Conservation (phyloP, 2,329 filamentous ascomycete species). For the Stylonectria norvegica region DNA sequence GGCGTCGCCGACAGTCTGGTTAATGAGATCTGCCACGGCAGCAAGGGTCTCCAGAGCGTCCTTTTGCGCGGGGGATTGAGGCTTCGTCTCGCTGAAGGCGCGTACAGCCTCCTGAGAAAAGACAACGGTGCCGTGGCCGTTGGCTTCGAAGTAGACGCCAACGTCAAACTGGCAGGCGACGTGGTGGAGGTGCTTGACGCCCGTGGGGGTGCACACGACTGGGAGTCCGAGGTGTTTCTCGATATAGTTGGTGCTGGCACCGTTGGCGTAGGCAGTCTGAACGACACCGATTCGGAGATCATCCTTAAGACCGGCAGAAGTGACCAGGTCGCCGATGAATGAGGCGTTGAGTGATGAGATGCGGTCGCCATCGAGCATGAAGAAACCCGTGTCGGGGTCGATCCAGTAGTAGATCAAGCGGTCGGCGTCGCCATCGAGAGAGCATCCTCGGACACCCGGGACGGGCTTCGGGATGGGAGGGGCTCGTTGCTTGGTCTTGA, state of each 20-base stretch:
- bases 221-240: slow-evolving; percentile 83
- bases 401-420: slow-evolving; percentile 93
- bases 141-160: slow-evolving; percentile 97
- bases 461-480: slow-evolving; percentile 78
- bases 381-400: slow-evolving; percentile 78
- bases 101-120: slow-evolving; percentile 84
- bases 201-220: slow-evolving; percentile 89
- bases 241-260: slow-evolving; percentile 88
- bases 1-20: slow-evolving; percentile 96
- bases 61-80: slow-evolving; percentile 87
- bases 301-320: slow-evolving; percentile 71
- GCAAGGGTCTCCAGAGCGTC: slow-evolving; percentile 81
- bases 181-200: slow-evolving; percentile 96
- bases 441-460: slow-evolving; percentile 76
- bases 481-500: slow-evolving; percentile 93
- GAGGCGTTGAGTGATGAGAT: slow-evolving; percentile 92
- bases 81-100: slow-evolving; percentile 73
- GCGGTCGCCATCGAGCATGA: slow-evolving; percentile 91
- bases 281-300: slow-evolving; percentile 90
- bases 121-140: slow-evolving; percentile 93
- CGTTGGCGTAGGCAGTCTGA: slow-evolving; percentile 97
- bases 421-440: slow-evolving; percentile 92
- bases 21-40: slow-evolving; percentile 86
- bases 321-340: slow-evolving; percentile 86
- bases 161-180: slow-evolving; percentile 94